Evolutionary conservation across 805 yeast genomes (phyloP).

Genomic region (Metschnikowia baotianmanensis): DNA sequence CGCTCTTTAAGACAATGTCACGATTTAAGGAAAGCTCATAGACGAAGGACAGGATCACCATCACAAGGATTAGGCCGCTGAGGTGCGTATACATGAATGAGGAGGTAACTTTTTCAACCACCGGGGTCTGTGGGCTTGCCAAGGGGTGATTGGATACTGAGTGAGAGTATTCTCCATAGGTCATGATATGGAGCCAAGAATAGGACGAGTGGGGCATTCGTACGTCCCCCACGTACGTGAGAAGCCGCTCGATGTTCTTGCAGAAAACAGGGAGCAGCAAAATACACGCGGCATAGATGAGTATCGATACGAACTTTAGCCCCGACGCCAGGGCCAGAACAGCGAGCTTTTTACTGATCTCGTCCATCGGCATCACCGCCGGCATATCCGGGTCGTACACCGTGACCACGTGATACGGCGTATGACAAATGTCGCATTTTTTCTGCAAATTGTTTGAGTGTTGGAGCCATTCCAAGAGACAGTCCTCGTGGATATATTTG

Average conservation of each 20-base stretch:
- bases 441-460: constrained; percentile 58
- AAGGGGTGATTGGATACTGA: constrained; percentile 12
- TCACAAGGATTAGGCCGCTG: constrained; percentile 40
- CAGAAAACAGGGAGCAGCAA: constrained; percentile 61
- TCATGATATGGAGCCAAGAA: constrained; percentile 29
- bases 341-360: constrained; percentile 43
- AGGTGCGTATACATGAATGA: constrained; percentile 34
- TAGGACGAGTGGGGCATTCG: constrained; percentile 41
- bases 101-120: constrained; percentile 21
- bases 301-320: constrained; percentile 22
- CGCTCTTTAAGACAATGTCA: constrained; percentile 70
- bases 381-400: constrained; percentile 69
- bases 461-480: constrained; percentile 82
- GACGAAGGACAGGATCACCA: constrained; percentile 39
- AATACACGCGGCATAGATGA: constrained; percentile 41
- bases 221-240: constrained; percentile 57
- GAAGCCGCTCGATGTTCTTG: constrained; percentile 50
- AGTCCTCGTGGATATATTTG: constrained; percentile 88
- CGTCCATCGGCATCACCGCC: constrained; percentile 50
- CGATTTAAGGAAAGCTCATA: constrained; percentile 55
- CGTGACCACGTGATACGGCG: constrained; percentile 66
- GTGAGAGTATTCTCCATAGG: constrained; percentile 35
- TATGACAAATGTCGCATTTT: constrained; percentile 86
- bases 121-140: constrained; percentile 9
- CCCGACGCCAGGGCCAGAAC: constrained; percentile 15